Percentiles rank a stretch among this genome's conserved stretches.
Conservation (phyloP, 2,329 filamentous ascomycete species). For the Xylariaceae sp. region DNA sequence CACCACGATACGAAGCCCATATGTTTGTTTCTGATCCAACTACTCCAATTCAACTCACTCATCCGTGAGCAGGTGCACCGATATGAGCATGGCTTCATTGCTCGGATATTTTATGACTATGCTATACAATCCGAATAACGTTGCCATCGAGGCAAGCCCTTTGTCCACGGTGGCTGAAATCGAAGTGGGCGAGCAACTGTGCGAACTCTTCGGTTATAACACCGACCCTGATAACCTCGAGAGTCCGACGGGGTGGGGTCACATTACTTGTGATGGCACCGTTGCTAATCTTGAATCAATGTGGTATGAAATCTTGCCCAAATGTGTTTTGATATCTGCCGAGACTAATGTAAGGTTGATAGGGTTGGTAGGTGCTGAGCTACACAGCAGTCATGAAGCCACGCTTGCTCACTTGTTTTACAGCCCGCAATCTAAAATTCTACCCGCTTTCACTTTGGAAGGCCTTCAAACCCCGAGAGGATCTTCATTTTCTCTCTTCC, state of each 20-base stretch:
- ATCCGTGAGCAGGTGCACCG: conserved; percentile 33
- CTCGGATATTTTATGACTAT: conserved; percentile 53
- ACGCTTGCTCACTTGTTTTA: conserved; percentile 13
- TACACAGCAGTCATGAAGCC: not conserved
- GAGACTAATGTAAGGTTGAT: not conserved
- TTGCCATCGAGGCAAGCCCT: conserved; percentile 49
- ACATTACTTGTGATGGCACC: conserved; percentile 49
- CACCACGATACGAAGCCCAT: conserved; percentile 49
- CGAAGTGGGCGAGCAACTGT: conserved; percentile 48
- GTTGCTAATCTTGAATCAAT: conserved; percentile 53
- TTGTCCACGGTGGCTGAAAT: conserved; percentile 48
- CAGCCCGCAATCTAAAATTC: conserved; percentile 51
- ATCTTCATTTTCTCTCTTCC: conserved; percentile 35
- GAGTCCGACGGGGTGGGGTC: conserved; percentile 43
- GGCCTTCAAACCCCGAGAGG: conserved; percentile 33
- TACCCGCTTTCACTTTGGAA: conserved; percentile 45
- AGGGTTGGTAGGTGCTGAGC: not conserved
- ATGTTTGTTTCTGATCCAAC: conserved; percentile 39
- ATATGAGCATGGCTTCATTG: conserved; percentile 46
- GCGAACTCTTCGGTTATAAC: conserved; percentile 49
- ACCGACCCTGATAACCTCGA: conserved; percentile 30
- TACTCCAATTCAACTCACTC: not conserved
- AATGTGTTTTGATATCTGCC: no score
- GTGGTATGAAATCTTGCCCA: conserved; percentile 36
- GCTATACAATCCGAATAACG: conserved; percentile 55